A percentile compares a stretch with the other conserved stretches of the same genome.
Conservation (phyloP, 2,329 filamentous ascomycete genomes). For the Colletotrichum lini region DNA sequence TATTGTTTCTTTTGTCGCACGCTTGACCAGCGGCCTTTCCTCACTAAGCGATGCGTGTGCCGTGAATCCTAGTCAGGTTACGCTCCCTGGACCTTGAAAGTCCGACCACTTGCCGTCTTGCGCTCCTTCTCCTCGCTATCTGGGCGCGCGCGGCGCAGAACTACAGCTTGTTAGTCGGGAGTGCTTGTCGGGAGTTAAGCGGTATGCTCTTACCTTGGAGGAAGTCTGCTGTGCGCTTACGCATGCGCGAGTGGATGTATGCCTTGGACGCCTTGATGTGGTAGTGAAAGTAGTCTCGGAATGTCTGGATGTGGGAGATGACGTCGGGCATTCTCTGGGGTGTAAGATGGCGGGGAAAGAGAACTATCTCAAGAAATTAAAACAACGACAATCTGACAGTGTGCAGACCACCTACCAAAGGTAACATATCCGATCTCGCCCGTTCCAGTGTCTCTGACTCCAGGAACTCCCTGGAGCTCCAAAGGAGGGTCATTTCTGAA, state of each 20-base stretch:
- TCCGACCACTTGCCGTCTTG: slow-evolving; percentile 97
- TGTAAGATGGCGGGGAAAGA: slow-evolving; percentile 95
- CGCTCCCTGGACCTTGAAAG: slow-evolving; percentile 76
- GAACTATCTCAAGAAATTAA: slow-evolving; percentile 68
- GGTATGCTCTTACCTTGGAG: slow-evolving; percentile 81
- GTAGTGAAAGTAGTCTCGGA: slow-evolving; percentile 99
- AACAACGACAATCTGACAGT: not conserved
- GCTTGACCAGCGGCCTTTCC: not conserved
- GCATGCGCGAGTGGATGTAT: slow-evolving; percentile 98
- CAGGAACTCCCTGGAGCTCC: slow-evolving; percentile 88
- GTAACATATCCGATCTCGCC: slow-evolving; percentile 98
- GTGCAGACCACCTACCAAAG: slow-evolving; percentile 77
- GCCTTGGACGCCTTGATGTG: slow-evolving; percentile 99
- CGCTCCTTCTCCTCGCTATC: slow-evolving; percentile 97
- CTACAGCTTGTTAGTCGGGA: slow-evolving; percentile 59
- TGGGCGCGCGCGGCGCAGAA: slow-evolving; percentile 94
- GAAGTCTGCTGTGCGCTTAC: slow-evolving; percentile 97
- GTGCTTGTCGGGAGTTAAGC: not conserved
- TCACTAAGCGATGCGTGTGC: not conserved
- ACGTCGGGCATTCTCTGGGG: slow-evolving; percentile 92
- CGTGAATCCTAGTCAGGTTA: not conserved
- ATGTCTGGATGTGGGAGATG: slow-evolving; percentile 99
- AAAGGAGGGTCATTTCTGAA: slow-evolving; percentile 96
- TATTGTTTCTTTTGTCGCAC: not conserved
- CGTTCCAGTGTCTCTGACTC: slow-evolving; percentile 81